These are phyloP conservation scores for Pseudocercospora musae DNA, from an alignment of 2,329 filamentous ascomycete species.

Conservation along the genomic window DNA sequence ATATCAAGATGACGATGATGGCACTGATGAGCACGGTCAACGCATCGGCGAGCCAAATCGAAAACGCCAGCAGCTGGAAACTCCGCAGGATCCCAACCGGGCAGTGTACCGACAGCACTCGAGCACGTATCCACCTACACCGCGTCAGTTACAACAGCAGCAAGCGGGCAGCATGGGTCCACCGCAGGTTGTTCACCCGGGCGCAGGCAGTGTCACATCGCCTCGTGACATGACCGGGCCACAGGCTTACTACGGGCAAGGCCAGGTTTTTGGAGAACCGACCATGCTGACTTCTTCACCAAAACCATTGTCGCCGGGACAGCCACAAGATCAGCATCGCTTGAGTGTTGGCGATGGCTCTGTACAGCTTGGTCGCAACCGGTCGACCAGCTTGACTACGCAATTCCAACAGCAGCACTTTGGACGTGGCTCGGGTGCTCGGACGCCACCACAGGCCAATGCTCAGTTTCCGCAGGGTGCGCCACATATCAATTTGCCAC, in stretches of 20 bases:
- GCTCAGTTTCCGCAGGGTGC: slow-evolving; percentile 36
- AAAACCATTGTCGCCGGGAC: slow-evolving; percentile 72
- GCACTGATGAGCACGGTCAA: slow-evolving; percentile 55
- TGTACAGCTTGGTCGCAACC: slow-evolving; percentile 47
- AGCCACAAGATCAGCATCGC: slow-evolving; percentile 47
- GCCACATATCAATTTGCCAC: slow-evolving; percentile 38
- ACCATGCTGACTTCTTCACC: slow-evolving; percentile 78
- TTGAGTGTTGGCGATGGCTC: slow-evolving; percentile 51
- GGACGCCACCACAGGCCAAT: slow-evolving; percentile 50
- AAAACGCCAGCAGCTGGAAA: slow-evolving; percentile 66
- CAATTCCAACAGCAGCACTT: slow-evolving; percentile 65
- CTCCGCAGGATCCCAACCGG: slow-evolving; percentile 51
- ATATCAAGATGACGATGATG: slow-evolving; percentile 60
- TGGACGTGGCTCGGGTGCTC: slow-evolving; percentile 55
- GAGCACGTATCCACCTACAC: slow-evolving; percentile 69
- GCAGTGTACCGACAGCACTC: slow-evolving; percentile 63
- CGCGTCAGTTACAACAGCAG: slow-evolving; percentile 18
- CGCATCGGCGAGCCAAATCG: slow-evolving; percentile 71
- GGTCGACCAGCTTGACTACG: slow-evolving; percentile 63
- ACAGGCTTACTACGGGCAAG: slow-evolving; percentile 34
- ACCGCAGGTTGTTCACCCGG: slow-evolving; percentile 35
- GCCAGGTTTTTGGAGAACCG: slow-evolving; percentile 64
- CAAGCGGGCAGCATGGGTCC: slow-evolving; percentile 34
- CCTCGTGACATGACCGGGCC: slow-evolving; percentile 39
- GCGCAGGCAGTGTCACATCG: slow-evolving; percentile 32